A percentile compares a stretch with the other conserved stretches of the same genome.
These are phyloP conservation scores for Sclerospora graminicola DNA, from an alignment of 352 stramenopile genomes.

Conservation along the genomic window DNA sequence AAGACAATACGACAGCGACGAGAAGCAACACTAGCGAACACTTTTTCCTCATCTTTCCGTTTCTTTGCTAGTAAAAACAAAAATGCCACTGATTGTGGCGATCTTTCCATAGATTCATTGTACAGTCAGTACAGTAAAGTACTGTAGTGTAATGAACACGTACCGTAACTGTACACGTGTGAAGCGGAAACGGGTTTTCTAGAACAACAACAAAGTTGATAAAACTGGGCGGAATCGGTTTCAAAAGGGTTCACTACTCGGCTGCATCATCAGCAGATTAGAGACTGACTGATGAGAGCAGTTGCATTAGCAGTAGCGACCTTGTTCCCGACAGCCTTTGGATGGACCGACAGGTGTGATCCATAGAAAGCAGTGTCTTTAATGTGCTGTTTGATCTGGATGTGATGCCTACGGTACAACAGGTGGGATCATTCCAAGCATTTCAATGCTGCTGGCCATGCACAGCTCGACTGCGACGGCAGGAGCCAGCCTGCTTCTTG, in stretches of 20 bases:
- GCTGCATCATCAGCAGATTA: no score
- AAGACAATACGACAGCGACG: conserved; percentile 25
- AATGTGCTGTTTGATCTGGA: background rate
- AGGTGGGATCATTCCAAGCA: conserved; percentile 79
- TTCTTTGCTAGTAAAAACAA: conserved; percentile 8
- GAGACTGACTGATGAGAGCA: conserved; percentile 9
- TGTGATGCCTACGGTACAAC: background rate
- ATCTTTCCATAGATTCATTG: conserved; percentile 16
- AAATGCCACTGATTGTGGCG: conserved; percentile 9
- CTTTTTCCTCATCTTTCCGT: conserved; percentile 7
- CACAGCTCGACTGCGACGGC: conserved; percentile 54
- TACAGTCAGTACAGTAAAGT: no score
- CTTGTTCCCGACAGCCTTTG: conserved; percentile 14
- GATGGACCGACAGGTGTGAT: conserved; percentile 48
- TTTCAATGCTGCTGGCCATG: conserved; percentile 51
- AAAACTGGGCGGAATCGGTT: background rate
- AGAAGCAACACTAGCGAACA: conserved; percentile 29
- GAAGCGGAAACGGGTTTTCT: conserved; percentile 16
- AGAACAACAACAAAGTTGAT: conserved; percentile 11
- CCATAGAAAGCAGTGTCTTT: background rate
- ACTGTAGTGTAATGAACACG: no score
- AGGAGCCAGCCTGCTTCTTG: conserved; percentile 43
- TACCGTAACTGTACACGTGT: no score
- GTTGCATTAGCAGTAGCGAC: conserved; percentile 7
- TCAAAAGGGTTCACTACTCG: background rate